Percentiles rank a stretch among this genome's conserved stretches.
These are phyloP conservation scores for Globisporangium lucens DNA, from an alignment of 352 stramenopile species.

Conservation along the genomic window DNA sequence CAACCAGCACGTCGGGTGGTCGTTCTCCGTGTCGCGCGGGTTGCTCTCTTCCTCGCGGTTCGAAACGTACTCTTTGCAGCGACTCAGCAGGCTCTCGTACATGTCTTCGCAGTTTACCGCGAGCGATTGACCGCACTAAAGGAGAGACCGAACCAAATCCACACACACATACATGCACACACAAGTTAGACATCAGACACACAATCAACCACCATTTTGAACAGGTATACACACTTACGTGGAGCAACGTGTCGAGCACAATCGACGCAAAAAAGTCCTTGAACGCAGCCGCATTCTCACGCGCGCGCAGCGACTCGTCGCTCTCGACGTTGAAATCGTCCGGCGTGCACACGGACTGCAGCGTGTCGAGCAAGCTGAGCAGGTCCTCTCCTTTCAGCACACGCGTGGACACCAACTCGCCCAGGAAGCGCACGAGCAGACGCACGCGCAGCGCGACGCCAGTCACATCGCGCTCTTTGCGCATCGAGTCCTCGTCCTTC, in stretches of 20 bases:
- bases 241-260: conserved; percentile 67
- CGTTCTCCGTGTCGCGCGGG: conserved; percentile 33
- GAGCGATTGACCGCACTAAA: conserved; percentile 46
- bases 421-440: conserved; percentile 64
- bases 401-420: conserved; percentile 46
- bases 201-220: background rate
- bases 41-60: conserved; percentile 64
- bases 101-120: conserved; percentile 41
- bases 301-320: conserved; percentile 37
- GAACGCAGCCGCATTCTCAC: conserved; percentile 57
- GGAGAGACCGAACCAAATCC: background rate
- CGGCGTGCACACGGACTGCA: conserved; percentile 61
- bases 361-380: conserved; percentile 49
- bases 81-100: conserved; percentile 66
- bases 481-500: conserved; percentile 33
- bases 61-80: conserved; percentile 68
- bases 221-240: conserved; percentile 30
- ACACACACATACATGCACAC: background rate
- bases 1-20: conserved; percentile 58
- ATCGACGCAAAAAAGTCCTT: conserved; percentile 77
- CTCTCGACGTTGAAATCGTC: conserved; percentile 55
- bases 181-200: background rate
- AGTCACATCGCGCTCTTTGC: conserved; percentile 20
- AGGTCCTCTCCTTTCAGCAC: conserved; percentile 66
- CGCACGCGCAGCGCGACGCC: conserved; percentile 47